Base-by-base conservation (phyloP, 352 stramenopile genomes). In the Pythium coloratum region DNA sequence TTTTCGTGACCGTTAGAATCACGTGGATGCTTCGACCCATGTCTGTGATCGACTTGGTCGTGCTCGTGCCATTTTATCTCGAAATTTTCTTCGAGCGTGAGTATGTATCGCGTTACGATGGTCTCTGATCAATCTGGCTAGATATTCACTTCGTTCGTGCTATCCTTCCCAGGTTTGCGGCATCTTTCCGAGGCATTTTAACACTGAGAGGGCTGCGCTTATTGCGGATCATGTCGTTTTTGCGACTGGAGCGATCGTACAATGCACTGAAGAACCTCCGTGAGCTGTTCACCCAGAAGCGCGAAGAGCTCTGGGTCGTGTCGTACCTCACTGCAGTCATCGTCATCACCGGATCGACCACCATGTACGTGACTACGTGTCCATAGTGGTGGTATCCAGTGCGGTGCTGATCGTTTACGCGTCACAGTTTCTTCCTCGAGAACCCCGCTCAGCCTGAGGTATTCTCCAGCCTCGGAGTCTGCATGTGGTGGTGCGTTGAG, bases 11-110 rank as follows among this genome's bases (percentile, higher is more conserved):
- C 1, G 3, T 14, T 44, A 92, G 86, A 51, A 59, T 94, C 14
- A 83, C 80, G 65, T 95, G 87, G 87, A 94, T 93, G 85, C 12
- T 84, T 0, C 78, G 76, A 26, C 85, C 87, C 1, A 92, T 94
- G 82, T 94, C 87, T 0, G 18, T 94, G 24, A 94, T 95, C 53
- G 87, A 94, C 42, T 73, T 94, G 16, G 60, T 88, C 36, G 82
- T 90, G 8, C 73, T 95, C 18, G 59, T 94, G 20, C 87, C 87
- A 8, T 95, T 92, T 59, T 95, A 89, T 69, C 44, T 95, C 3
- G 87, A 94, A 64, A 91, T 95, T n/a, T 77, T 73, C 32, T 73
- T 84, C 36, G 76, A 91, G 59, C 74, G 84, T 6, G 67, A 84
- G 82, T 92, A 64, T 62, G 84, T 80, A 55, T 33, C 10, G 10